Percentiles rank a stretch among this genome's conserved stretches.
phyloP scores from a whole-genome alignment of 83 land plant species.

The Picea engelmannii region DNA sequence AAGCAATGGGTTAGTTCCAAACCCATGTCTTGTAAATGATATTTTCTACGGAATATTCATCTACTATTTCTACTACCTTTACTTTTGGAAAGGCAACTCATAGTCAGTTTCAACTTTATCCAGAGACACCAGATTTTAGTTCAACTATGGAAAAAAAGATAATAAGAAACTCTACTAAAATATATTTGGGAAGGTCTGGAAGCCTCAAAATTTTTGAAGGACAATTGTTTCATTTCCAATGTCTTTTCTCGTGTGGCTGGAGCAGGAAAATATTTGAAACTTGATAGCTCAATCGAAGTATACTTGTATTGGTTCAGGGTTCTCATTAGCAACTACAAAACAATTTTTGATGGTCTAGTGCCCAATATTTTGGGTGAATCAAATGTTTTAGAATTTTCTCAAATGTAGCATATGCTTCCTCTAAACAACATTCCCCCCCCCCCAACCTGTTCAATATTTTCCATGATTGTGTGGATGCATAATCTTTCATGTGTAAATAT shows the following conservation, averaged over 20 bases:
- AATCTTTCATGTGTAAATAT: constrained; percentile 37
- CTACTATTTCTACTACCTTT: constrained; percentile 50
- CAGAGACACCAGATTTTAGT: constrained; percentile 72
- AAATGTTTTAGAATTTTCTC: constrained; percentile 62
- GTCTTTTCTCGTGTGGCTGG: constrained; percentile 69
- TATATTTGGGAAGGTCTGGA: constrained; percentile 61
- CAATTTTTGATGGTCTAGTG: constrained; percentile 79
- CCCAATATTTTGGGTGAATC: constrained; percentile 86
- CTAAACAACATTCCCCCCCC: constrained; percentile 60
- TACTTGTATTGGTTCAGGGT: constrained; percentile 86
- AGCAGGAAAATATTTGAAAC: constrained; percentile 36
- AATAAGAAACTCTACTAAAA: constrained; percentile 43
- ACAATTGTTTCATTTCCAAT: constrained; percentile 56
- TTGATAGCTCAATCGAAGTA: constrained; percentile 63
- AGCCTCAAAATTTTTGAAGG: constrained; percentile 54
- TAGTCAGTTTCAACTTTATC: constrained; percentile 71
- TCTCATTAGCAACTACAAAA: constrained; percentile 81
- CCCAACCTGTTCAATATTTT: constrained; percentile 86
- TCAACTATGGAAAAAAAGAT: constrained; percentile 46
- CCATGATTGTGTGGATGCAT: constrained; percentile 68
- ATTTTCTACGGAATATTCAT: constrained; percentile 75
- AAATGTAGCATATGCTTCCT: constrained; percentile 77
- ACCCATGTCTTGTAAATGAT: constrained; percentile 79
- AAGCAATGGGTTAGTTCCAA: constrained; percentile 82
- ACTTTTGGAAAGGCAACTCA: constrained; percentile 74